Conservation (phyloP, 371 early-diverging fungal species). For the Mucor velutinosus region DNA sequence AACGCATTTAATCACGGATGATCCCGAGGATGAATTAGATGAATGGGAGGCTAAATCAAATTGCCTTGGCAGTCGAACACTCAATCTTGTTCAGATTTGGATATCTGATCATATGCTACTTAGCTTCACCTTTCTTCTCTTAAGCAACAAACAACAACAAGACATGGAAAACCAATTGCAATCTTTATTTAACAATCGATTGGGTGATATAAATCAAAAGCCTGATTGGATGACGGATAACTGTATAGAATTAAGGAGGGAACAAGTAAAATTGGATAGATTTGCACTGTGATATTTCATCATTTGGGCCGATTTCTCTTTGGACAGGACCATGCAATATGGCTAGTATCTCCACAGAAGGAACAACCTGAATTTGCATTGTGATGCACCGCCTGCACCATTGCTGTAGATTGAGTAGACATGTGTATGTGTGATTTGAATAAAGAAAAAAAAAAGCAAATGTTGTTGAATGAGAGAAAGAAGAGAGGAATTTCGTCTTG, state of each 20-base stretch:
- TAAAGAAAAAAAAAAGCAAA: background rate
- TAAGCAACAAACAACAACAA: background rate
- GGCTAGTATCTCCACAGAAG: conserved; percentile 36
- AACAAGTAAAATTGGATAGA: conserved; percentile 22
- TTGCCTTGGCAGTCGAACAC: conserved; percentile 33
- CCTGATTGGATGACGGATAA: conserved; percentile 14
- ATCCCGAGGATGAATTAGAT: conserved; percentile 28
- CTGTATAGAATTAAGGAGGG: conserved; percentile 4
- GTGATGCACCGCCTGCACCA: background rate
- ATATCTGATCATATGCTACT: conserved; percentile 24
- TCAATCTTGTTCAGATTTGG: conserved; percentile 28
- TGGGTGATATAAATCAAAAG: background rate
- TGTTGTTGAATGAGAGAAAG: too few species aligned
- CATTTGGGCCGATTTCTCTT: conserved; percentile 46
- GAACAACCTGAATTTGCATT: conserved; percentile 30
- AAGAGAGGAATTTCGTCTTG: background rate
- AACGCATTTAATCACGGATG: conserved; percentile 23
- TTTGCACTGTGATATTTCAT: conserved; percentile 19
- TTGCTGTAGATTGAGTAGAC: background rate
- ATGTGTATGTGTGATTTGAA: background rate
- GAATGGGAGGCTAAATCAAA: conserved; percentile 45
- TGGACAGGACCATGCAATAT: conserved; percentile 52
- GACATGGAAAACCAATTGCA: conserved; percentile 7
- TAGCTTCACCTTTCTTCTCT: conserved; percentile 37
- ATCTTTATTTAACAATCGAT: conserved; percentile 19